Base-by-base conservation (phyloP, 2,329 filamentous ascomycete genomes). In the Fusarium pseudocircinatum region DNA sequence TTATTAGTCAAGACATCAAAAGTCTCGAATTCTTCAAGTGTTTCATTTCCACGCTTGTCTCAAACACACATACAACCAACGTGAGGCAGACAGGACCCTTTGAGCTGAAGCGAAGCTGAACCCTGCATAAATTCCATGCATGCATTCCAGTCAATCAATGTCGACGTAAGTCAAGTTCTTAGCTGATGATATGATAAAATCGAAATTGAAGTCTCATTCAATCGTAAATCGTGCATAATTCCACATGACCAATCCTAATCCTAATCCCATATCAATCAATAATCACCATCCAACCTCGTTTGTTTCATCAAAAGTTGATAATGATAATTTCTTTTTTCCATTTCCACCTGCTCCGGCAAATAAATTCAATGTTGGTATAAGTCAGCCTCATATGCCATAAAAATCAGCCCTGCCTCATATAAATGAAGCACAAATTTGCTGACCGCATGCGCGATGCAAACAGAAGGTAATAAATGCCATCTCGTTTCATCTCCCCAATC, bases 171-270 rank as follows among this genome's bases (percentile, higher is more conserved):
- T 59, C 47, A 34, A 24, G 30, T 34, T 24, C n/a, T 34, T 34
- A n/a, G 28, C 15, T 18, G 12, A 50, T 34, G 47, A 34, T 36
- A 58, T 36, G 42, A 39, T 43, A n/a, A 40, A 56, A 37, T 53
- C 50, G 44, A 49, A 47, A 57, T 61, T 28, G 32, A 61, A 56
- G 43, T 73, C 32, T 64, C 58, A 44, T 68, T 69, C 46, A 59
- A 58, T 73, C 70, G 57, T 74, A 59, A 73, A 57, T 67, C 61
- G 47, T 73, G 50, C 58, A 53, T 70, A 53, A 57, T 57, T 64
- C 42, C 49, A 56, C 40, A 53, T 52, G 14, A 58, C 57, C 49
- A 39, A 34, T 49, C 46, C 47, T 22, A 43, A 49, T 34, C 43
- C 28, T 22, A 46, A 44, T 49, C 40, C 43, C 16, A 42, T 36